Evolutionary conservation across 495 filamentous ascomycete genomes (phyloP).

Genomic region (Wilcoxina mikolae): DNA sequence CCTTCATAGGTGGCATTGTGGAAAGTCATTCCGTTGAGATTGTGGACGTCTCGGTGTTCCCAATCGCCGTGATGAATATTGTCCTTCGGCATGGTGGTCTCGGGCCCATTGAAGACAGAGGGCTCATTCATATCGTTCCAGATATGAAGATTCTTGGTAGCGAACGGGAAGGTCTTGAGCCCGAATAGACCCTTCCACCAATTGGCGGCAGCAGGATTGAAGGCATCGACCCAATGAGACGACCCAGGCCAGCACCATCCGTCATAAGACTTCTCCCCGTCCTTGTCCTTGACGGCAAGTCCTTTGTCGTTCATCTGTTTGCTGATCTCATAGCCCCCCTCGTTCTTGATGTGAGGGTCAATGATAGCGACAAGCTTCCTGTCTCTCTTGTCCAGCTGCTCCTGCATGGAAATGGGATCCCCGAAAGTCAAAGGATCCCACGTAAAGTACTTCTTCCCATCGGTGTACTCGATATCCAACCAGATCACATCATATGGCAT

Average conservation of each 20-base stretch:
- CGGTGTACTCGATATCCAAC: constrained; percentile 93
- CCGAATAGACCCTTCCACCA: constrained; percentile 88
- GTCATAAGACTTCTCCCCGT: constrained; percentile 64
- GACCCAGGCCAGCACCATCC: constrained; percentile 98
- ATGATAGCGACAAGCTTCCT: constrained; percentile 90
- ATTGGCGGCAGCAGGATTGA: constrained; percentile 67
- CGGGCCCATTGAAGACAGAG: constrained; percentile 94
- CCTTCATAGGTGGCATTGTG: constrained; percentile 84
- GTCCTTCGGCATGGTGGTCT: constrained; percentile 96
- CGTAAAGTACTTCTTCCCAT: constrained; percentile 93
- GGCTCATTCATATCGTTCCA: constrained; percentile 99
- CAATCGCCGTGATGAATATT: constrained; percentile 81
- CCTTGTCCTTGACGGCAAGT: constrained; percentile 74
- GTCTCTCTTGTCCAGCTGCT: constrained; percentile 66
- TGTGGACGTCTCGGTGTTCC: constrained; percentile 96
- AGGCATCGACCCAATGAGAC: constrained; percentile 88
- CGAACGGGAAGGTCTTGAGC: constrained; percentile 71
- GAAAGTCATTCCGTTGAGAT: constrained; percentile 84
- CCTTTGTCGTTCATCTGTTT: constrained; percentile 71
- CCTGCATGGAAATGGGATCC: constrained; percentile 72
- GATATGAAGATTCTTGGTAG: constrained; percentile 69
- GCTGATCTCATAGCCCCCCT: constrained; percentile 55
- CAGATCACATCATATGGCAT: constrained; percentile 98
- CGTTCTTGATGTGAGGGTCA: constrained; percentile 95
- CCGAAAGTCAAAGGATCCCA: constrained; percentile 81